Conservation (phyloP, 371 early-diverging fungal species). For the Mucor saturninus region DNA sequence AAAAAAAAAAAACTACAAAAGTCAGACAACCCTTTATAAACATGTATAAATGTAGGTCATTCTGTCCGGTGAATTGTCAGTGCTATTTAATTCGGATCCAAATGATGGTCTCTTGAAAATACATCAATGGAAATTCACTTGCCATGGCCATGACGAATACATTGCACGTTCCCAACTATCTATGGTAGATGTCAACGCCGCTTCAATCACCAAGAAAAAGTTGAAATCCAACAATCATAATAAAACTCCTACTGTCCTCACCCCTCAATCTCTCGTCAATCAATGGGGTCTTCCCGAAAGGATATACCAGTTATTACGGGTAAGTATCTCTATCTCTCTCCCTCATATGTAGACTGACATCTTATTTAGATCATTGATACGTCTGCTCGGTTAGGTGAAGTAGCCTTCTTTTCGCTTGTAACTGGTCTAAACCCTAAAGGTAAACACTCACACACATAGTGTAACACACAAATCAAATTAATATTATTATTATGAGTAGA, state of each 20-base stretch:
- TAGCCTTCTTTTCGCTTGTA: constrained; percentile 1
- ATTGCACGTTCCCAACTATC: constrained; percentile 5
- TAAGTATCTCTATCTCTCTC: neutral
- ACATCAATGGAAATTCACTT: constrained; percentile 2
- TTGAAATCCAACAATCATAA: neutral
- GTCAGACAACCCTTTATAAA: neutral
- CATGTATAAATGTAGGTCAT: neutral
- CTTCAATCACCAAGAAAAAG: constrained; percentile 1
- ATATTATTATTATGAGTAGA: neutral
- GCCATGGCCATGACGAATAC: constrained; percentile 3
- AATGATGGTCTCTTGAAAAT: constrained; percentile 3
- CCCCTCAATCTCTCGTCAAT: neutral
- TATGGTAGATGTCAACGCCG: neutral
- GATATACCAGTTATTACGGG: neutral
- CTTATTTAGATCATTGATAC: neutral
- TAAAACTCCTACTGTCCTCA: neutral
- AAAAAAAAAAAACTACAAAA: too few species aligned
- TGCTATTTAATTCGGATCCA: neutral
- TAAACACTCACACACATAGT: neutral
- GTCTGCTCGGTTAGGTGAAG: neutral
- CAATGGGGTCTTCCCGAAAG: neutral
- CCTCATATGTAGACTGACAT: too few species aligned
- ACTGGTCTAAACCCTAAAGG: constrained; percentile 1
- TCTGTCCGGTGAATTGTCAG: neutral
- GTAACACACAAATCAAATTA: too few species aligned